Evolutionary conservation across 2,329 filamentous ascomycete species (phyloP).

Genomic region (Diaporthe sp.): DNA sequence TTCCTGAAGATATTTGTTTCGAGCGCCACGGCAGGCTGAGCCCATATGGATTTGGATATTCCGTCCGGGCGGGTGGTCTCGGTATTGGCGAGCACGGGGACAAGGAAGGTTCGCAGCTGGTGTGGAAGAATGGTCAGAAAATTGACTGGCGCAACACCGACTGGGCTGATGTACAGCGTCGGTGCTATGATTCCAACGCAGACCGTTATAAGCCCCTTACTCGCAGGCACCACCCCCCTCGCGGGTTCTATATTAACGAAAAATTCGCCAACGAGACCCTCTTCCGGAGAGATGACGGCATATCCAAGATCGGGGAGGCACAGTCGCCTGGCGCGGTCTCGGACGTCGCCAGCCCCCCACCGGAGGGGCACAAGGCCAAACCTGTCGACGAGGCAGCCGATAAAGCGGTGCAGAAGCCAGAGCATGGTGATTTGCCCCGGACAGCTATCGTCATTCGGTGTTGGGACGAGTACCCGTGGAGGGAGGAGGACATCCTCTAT

Average conservation of each 20-base stretch:
- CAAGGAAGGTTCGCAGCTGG: conserved; percentile 81
- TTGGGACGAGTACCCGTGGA: conserved; percentile 86
- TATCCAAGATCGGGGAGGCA: conserved; percentile 42
- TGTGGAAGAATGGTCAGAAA: conserved; percentile 80
- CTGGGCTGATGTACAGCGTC: conserved; percentile 84
- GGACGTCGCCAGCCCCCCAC: not conserved
- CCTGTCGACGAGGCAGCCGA: conserved; percentile 1
- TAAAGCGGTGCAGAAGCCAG: conserved; percentile 43
- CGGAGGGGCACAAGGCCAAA: not conserved
- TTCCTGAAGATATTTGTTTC: conserved; percentile 91
- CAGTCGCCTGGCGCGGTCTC: conserved; percentile 30
- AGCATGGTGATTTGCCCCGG: conserved; percentile 61
- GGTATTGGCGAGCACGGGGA: conserved; percentile 91
- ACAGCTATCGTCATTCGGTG: conserved; percentile 87
- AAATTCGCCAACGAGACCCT: conserved; percentile 46
- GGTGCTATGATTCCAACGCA: conserved; percentile 79
- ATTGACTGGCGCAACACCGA: conserved; percentile 84
- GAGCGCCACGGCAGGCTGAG: conserved; percentile 91
- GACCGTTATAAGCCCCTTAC: conserved; percentile 74
- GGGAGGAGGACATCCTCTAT: conserved; percentile 84
- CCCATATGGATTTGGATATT: conserved; percentile 92
- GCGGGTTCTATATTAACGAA: conserved; percentile 67
- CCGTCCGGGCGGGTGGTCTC: conserved; percentile 80
- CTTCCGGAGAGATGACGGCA: conserved; percentile 45
- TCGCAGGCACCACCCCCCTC: conserved; percentile 55